phyloP scores from a whole-genome alignment of 2,329 filamentous ascomycete genomes.

The Shiraia sp. region DNA sequence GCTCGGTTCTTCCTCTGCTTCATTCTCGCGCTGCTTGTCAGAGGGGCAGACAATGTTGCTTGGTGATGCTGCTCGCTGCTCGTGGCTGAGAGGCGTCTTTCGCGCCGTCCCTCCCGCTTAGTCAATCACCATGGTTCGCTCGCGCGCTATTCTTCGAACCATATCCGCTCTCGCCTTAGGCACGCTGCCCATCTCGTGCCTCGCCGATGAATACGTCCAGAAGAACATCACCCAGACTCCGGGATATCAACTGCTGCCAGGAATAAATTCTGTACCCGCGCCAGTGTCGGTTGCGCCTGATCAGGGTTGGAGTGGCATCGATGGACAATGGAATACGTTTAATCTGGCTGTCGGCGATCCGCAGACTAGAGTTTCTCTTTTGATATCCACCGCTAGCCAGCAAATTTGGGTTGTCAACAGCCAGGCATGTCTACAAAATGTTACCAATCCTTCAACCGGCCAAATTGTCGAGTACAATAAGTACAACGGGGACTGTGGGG shows the following conservation, averaged over 20 bases:
- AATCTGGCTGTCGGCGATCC: conserved; percentile 62
- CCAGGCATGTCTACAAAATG: conserved; percentile 26
- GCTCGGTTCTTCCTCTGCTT: conserved; percentile 9
- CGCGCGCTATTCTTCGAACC: conserved; percentile 16
- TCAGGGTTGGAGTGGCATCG: conserved; percentile 45
- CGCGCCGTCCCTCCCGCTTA: conserved; percentile 11
- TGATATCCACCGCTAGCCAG: conserved; percentile 69
- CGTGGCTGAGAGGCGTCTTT: conserved; percentile 27
- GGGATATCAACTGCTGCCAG: conserved; percentile 20
- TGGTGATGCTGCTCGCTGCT: conserved; percentile 30
- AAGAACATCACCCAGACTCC: conserved; percentile 25
- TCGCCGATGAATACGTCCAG: conserved; percentile 24
- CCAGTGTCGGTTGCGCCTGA: conserved; percentile 41
- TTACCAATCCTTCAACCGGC: conserved; percentile 53
- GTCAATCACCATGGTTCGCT: conserved; percentile 28
- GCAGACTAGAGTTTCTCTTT: conserved; percentile 57
- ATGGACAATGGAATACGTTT: conserved; percentile 67
- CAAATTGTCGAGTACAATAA: conserved; percentile 23
- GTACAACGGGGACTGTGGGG: conserved; percentile 50
- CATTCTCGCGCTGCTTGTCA: conserved; percentile 16
- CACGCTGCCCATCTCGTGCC: conserved; percentile 22
- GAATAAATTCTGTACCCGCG: conserved; percentile 26
- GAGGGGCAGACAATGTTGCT: conserved; percentile 24
- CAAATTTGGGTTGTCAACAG: conserved; percentile 69
- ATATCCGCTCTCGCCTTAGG: conserved; percentile 16